These are phyloP conservation scores for Knoxdaviesia capensis DNA, from an alignment of 2,329 filamentous ascomycete genomes.

Conservation along the genomic window DNA sequence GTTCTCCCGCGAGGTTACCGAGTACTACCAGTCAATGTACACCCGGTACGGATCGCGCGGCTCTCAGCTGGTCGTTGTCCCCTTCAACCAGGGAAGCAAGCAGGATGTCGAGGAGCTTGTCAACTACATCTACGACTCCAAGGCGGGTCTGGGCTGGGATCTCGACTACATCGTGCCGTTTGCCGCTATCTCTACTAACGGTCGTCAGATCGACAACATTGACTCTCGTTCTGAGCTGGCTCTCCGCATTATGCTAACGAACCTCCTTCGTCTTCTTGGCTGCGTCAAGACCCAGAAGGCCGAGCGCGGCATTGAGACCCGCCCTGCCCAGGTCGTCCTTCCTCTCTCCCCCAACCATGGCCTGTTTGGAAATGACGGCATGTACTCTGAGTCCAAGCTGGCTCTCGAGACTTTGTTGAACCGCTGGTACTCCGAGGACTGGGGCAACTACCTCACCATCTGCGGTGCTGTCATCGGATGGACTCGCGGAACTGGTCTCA, in stretches of 20 bases:
- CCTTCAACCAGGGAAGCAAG: slow-evolving; percentile 98
- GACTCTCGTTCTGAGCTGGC: slow-evolving; percentile 96
- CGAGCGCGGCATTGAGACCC: slow-evolving; percentile 74
- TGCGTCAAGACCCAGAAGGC: slow-evolving; percentile 82
- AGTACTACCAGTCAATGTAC: slow-evolving; percentile 99
- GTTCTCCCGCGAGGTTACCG: slow-evolving; percentile 91
- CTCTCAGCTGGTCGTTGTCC: slow-evolving; percentile 91
- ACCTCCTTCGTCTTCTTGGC: slow-evolving; percentile 78
- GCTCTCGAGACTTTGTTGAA: slow-evolving; percentile 95
- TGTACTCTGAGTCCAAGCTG: slow-evolving; percentile 97
- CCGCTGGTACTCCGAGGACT: slow-evolving; percentile 93
- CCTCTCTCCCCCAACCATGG: slow-evolving; percentile 96
- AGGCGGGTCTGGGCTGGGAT: slow-evolving; percentile 95
- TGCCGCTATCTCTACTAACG: slow-evolving; percentile 92
- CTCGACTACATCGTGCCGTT: slow-evolving; percentile 92
- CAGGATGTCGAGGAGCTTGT: slow-evolving; percentile 90
- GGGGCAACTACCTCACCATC: slow-evolving; percentile 93
- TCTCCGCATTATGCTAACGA: slow-evolving; percentile 97
- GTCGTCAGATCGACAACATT: slow-evolving; percentile 88
- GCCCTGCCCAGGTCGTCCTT: slow-evolving; percentile 88
- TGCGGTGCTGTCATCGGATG: slow-evolving; percentile 97
- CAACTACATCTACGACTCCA: slow-evolving; percentile 90
- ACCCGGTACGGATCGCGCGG: slow-evolving; percentile 81
- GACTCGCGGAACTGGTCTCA: slow-evolving; percentile 95
- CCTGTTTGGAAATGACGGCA: slow-evolving; percentile 91